These are phyloP conservation scores for Macadamia integrifolia DNA, from an alignment of 164 flowering plant species.

Conservation along the genomic window DNA sequence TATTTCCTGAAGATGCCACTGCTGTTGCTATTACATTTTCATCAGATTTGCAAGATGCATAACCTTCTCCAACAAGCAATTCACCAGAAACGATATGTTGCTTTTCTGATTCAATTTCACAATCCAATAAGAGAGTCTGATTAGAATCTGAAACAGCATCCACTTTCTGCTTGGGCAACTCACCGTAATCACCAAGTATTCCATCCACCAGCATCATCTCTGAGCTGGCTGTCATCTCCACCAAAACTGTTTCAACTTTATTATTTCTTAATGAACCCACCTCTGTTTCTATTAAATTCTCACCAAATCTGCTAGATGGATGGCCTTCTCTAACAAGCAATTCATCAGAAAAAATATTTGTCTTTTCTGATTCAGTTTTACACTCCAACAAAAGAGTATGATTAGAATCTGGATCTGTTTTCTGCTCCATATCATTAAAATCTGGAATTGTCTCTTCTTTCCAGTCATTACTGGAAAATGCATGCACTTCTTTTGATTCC, in stretches of 20 bases:
- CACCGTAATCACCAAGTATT: background rate
- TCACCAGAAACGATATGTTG: constrained; percentile 4
- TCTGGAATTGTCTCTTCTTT: constrained; percentile 6
- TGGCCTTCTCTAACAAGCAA: constrained; percentile 9
- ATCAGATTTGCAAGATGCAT: constrained; percentile 12
- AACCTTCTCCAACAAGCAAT: constrained; percentile 10
- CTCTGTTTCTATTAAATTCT: constrained; percentile 15
- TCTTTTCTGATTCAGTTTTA: constrained; percentile 7
- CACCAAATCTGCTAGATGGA: constrained; percentile 11
- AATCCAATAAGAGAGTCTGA: constrained; percentile 5
- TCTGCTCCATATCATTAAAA: constrained; percentile 14
- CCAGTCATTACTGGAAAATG: constrained; percentile 6
- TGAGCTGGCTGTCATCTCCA: constrained; percentile 5
- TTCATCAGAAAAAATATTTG: constrained; percentile 4
- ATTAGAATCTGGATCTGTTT: constrained; percentile 15
- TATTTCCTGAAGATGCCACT: background rate
- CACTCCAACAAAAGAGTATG: constrained; percentile 5
- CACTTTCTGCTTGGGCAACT: constrained; percentile 7
- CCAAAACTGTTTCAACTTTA: constrained; percentile 8
- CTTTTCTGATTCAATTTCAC: constrained; percentile 8
- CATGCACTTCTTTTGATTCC: constrained; percentile 6
- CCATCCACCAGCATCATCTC: constrained; percentile 5
- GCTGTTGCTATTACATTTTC: constrained; percentile 11
- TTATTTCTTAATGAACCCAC: background rate
- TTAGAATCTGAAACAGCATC: constrained; percentile 13